A percentile compares a stretch with the other conserved stretches of the same genome.
Conservation (phyloP, 23 red algal species). For the Agarophyton chilense region DNA sequence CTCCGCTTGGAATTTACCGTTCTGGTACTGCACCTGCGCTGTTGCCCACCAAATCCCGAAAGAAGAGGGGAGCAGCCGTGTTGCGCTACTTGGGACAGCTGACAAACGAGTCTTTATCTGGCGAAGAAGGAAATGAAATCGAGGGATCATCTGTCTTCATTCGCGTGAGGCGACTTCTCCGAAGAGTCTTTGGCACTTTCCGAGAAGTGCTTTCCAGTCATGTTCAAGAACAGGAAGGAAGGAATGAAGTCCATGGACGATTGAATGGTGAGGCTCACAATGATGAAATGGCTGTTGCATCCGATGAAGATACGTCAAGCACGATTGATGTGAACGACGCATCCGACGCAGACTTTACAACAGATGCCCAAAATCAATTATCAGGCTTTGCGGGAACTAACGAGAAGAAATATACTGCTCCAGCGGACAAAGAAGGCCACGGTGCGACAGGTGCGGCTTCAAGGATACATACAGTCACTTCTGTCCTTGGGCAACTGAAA, state of each 20-base stretch:
- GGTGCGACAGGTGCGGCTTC: background rate
- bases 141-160: background rate
- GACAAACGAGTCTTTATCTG: background rate
- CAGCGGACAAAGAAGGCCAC: background rate
- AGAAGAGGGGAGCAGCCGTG: slow-evolving; percentile 36
- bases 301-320: slow-evolving; percentile 11
- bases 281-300: background rate
- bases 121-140: background rate
- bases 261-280: background rate
- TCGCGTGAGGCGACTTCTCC: background rate
- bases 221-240: slow-evolving; percentile 4
- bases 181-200: background rate
- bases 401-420: background rate
- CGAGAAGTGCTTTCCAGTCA: slow-evolving; percentile 6
- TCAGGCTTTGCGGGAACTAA: background rate
- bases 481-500: slow-evolving; percentile 4
- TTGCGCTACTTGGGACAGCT: slow-evolving; percentile 1
- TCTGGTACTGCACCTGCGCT: slow-evolving; percentile 78
- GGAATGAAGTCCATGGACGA: slow-evolving; percentile 11
- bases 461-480: background rate
- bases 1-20: slow-evolving; percentile 85
- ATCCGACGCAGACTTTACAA: background rate
- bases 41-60: slow-evolving; percentile 35
- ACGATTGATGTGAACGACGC: background rate
- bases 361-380: background rate